These are phyloP conservation scores for Reticulascus tulasneorum DNA, from an alignment of 2,329 filamentous ascomycete genomes.

Conservation along the genomic window DNA sequence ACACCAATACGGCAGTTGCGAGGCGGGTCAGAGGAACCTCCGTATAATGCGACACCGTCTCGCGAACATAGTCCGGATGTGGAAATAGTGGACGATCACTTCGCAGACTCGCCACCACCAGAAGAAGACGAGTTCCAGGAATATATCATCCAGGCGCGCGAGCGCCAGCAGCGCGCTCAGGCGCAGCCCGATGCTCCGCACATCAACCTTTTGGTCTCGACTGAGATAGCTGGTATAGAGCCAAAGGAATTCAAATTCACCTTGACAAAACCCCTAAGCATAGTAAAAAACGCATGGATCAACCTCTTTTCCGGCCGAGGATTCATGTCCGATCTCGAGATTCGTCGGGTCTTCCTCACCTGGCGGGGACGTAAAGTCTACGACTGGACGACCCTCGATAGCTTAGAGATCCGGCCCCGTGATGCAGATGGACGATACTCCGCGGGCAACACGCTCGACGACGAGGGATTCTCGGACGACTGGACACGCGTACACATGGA, in stretches of 20 bases:
- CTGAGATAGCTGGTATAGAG: constrained; percentile 57
- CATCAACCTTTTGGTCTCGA: constrained; percentile 48
- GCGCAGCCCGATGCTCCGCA: constrained; percentile 13
- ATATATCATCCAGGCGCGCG: constrained; percentile 41
- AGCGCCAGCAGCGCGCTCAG: constrained; percentile 18
- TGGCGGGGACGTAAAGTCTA: constrained; percentile 73
- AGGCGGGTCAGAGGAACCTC: constrained; percentile 1
- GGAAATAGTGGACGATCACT: constrained; percentile 5
- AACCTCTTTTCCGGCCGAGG: constrained; percentile 46
- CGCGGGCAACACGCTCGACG: constrained; percentile 23
- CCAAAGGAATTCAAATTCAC: constrained; percentile 58
- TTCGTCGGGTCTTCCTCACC: constrained; percentile 66
- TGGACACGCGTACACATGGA: constrained; percentile 66
- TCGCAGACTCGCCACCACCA: constrained; percentile 13
- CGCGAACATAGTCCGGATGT: constrained; percentile 18
- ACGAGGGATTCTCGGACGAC: constrained; percentile 44
- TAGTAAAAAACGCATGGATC: constrained; percentile 69
- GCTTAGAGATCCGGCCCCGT: constrained; percentile 55
- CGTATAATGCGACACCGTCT: constrained; percentile 5
- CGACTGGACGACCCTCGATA: constrained; percentile 68
- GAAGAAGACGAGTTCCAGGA: constrained; percentile 40
- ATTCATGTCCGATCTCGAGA: constrained; percentile 32
- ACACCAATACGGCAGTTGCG: constrained; percentile 11
- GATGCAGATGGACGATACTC: constrained; percentile 36
- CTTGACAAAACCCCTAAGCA: constrained; percentile 62